Conservation (phyloP, 805 yeast species). For the Tetrapisispora arboricola region DNA sequence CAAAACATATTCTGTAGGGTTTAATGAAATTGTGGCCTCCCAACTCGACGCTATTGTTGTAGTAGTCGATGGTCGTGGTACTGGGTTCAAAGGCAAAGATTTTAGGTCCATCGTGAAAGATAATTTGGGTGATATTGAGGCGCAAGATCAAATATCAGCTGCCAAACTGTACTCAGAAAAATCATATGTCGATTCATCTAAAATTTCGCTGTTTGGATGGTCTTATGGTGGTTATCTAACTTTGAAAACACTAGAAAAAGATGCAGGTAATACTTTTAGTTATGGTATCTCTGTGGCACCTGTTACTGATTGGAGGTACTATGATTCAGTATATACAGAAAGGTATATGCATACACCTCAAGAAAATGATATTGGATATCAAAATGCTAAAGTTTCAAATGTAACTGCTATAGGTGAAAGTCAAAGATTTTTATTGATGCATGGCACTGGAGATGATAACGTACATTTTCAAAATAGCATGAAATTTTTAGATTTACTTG, state of each 20-base stretch:
- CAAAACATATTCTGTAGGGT: constrained; percentile 48
- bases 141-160: constrained; percentile 76
- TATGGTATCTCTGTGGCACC: constrained; percentile 97
- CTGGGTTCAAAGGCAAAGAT: constrained; percentile 75
- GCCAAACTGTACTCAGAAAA: constrained; percentile 60
- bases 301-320: constrained; percentile 86
- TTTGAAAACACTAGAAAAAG: constrained; percentile 76
- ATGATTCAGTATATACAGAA: constrained; percentile 91
- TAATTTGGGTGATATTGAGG: constrained; percentile 71
- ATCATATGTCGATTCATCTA: constrained; percentile 53
- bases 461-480: constrained; percentile 90
- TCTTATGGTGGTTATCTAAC: constrained; percentile 95
- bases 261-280: constrained; percentile 61
- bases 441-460: constrained; percentile 96
- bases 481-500: constrained; percentile 64
- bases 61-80: constrained; percentile 94
- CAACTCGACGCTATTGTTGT: constrained; percentile 77
- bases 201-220: constrained; percentile 96
- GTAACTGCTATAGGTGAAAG: constrained; percentile 45
- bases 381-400: constrained; percentile 43
- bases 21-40: constrained; percentile 69
- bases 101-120: constrained; percentile 77
- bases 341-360: constrained; percentile 84
- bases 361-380: constrained; percentile 56
- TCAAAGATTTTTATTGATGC: constrained; percentile 75